phyloP scores from a whole-genome alignment of 371 early-diverging fungal genomes.

The Smittium mucronatum region DNA sequence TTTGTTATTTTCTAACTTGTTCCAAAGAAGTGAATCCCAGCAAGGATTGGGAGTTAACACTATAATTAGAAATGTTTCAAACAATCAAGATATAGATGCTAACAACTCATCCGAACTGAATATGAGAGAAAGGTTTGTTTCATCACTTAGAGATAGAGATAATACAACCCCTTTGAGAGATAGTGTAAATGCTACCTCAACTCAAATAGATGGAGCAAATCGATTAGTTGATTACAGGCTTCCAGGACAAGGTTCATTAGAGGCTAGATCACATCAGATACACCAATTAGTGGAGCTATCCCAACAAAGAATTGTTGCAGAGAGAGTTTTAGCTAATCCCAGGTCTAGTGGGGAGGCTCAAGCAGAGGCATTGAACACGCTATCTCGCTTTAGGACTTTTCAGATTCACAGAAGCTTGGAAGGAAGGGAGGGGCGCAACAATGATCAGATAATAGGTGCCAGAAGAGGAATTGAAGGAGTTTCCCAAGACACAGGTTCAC shows the following conservation, averaged over 20 bases:
- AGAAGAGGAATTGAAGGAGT: background rate
- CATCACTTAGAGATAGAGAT: background rate
- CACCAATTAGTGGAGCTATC: slow-evolving; percentile 10
- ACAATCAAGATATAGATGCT: background rate
- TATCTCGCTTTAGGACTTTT: slow-evolving; percentile 3
- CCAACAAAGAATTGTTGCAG: slow-evolving; percentile 14
- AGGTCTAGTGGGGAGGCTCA: slow-evolving; percentile 14
- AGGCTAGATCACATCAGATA: background rate
- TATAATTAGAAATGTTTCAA: no score
- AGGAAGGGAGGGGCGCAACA: slow-evolving; percentile 6
- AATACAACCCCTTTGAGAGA: background rate
- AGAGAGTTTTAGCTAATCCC: slow-evolving; percentile 16
- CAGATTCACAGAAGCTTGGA: slow-evolving; percentile 3
- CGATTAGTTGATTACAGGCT: no score
- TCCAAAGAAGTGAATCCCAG: background rate
- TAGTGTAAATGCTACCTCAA: background rate
- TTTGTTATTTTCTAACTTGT: background rate
- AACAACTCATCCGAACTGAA: background rate
- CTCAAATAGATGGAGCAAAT: background rate
- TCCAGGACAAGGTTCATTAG: background rate
- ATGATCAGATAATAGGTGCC: background rate
- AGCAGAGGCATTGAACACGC: slow-evolving; percentile 13
- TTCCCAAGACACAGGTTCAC: background rate
- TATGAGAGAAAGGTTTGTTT: background rate
- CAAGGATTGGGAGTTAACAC: background rate